Evolutionary conservation across 2,329 filamentous ascomycete genomes (phyloP), one percentile per base, ranked within the genome.

Genomic region (Huntiella abstrusa): DNA sequence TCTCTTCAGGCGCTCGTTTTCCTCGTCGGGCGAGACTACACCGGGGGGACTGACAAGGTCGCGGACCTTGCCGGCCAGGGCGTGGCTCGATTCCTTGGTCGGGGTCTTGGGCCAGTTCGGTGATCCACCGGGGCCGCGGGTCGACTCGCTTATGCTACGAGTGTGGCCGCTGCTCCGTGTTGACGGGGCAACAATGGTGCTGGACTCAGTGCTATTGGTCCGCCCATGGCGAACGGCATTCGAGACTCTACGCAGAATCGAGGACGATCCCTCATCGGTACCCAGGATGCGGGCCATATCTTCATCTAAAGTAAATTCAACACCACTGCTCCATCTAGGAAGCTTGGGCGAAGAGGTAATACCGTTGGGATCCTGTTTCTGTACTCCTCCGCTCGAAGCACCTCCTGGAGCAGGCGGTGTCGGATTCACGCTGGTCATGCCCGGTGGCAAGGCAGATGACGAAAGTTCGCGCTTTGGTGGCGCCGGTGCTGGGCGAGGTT

Each of bases 141-240:
- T 74, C n/a, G 73, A 78, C 59, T 80, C 76, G 59, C 76, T 80
- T 52, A 77, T 71, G 54, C 75, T 80, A 50, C 76, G 68, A 46
- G 65, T 64, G 57, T 80, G 75, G 41, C 62, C 57, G 54, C 63
- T 64, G 19, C 44, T 34, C 11, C 41, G 41, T 11, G 41, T 43
- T 10, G 41, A 34, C 4, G 41, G 28, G n/a, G 41, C 41, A 22
- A 22, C 28, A 19, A 34, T 41, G 15, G 38, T 39, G 32, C 35
- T 45, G 33, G 68, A 66, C 54, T 79, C 75, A 51, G 83, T 75
- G 59, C 87, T 95, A 60, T 78, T 83, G 58, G 83, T 94, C 52
- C 91, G 80, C 46, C 86, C 86, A 61, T 96, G 91, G 52, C 86
- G 83, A 48, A 95, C 86, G 43, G 84, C 87, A 58, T 94, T 94